Percentiles rank a stretch among this genome's conserved stretches.
phyloP scores from a whole-genome alignment of 495 filamentous ascomycete species.

The Podospora pseudopauciseta region DNA sequence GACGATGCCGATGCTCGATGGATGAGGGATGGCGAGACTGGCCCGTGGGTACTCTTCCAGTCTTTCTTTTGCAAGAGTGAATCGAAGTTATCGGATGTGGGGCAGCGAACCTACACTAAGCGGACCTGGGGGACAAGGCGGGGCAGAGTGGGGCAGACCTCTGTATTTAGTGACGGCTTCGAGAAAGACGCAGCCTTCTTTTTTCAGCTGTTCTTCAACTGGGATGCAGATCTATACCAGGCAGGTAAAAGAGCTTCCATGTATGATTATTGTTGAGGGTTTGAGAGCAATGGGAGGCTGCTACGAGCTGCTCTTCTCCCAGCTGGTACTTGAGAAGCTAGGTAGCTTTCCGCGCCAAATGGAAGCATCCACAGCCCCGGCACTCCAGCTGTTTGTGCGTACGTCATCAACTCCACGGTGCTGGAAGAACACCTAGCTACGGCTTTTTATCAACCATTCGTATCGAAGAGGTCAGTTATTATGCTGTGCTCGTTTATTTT shows the following conservation, averaged over 20 bases:
- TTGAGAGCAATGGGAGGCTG: background rate
- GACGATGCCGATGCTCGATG: background rate
- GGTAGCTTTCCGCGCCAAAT: background rate
- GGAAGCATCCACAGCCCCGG: background rate
- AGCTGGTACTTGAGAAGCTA: background rate
- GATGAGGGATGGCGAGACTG: background rate
- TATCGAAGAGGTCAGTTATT: too few relatives aligned
- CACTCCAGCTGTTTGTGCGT: background rate
- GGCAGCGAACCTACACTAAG: background rate
- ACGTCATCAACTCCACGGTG: background rate
- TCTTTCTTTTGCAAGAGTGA: background rate
- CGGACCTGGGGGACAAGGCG: background rate
- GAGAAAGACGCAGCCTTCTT: background rate
- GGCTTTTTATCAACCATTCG: background rate
- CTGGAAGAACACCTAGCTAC: background rate
- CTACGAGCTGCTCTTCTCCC: background rate
- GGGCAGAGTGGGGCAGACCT: background rate
- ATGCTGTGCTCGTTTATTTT: too few relatives aligned
- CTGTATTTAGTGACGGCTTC: background rate
- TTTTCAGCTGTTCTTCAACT: background rate
- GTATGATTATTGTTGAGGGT: background rate
- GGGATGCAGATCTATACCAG: background rate
- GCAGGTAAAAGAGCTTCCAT: background rate
- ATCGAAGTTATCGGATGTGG: background rate
- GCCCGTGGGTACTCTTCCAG: background rate